phyloP scores from a whole-genome alignment of 2,329 filamentous ascomycete species.

The Paraphoma chrysanthemicola region DNA sequence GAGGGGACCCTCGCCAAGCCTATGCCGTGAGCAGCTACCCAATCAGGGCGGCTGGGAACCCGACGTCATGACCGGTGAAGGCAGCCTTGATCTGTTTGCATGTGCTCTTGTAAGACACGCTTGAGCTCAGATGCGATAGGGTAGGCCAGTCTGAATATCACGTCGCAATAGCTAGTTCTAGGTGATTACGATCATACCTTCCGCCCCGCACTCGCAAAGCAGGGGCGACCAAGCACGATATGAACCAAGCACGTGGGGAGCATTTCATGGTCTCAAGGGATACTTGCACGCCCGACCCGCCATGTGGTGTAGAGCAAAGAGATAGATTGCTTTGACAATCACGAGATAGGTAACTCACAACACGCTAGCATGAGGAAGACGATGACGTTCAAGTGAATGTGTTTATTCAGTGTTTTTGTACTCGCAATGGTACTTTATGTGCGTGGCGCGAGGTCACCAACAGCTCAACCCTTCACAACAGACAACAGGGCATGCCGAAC shows the following conservation, averaged over 20 bases:
- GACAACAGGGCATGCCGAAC: slow-evolving; percentile 21
- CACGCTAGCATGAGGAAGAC: not conserved
- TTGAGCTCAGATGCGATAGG: not conserved
- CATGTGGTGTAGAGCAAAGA: too few species aligned
- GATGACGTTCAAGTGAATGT: slow-evolving; percentile 8
- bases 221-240: too few species aligned
- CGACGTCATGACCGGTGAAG: slow-evolving; percentile 8
- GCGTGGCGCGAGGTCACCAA: slow-evolving; percentile 16
- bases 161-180: too few species aligned
- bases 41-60: slow-evolving; percentile 13
- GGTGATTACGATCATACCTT: too few species aligned
- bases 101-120: not conserved
- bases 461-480: slow-evolving; percentile 13
- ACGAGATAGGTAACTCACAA: too few species aligned
- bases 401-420: slow-evolving; percentile 20
- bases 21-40: slow-evolving; percentile 6
- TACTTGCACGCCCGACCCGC: too few species aligned
- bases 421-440: slow-evolving; percentile 13
- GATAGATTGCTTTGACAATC: too few species aligned
- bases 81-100: not conserved
- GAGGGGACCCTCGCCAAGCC: slow-evolving; percentile 16
- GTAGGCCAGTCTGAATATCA: not conserved
- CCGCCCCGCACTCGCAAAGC: too few species aligned
- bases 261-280: too few species aligned
- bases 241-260: too few species aligned